Base-by-base conservation (phyloP, 768 basidiomycete species). In the Strobilomyces echinocephalus region DNA sequence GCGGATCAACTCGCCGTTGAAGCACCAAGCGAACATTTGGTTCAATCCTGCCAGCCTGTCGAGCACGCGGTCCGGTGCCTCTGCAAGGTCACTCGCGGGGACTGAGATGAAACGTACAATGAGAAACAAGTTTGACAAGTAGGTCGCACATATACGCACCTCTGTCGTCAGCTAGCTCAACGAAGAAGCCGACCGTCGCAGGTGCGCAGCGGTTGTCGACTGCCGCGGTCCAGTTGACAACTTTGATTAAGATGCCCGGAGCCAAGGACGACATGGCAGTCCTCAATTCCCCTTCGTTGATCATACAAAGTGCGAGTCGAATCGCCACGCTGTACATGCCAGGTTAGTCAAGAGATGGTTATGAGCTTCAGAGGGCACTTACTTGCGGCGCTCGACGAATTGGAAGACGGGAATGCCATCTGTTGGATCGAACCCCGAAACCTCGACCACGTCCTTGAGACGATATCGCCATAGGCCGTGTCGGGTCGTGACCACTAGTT, bases 191-290 rank as follows among this genome's bases (percentile, higher is more conserved):
- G 14, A 57, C 46, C 12, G 49, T 60, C 10, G 34, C 31, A 30
- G 55, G 60, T 10, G 44, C 5, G 0, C 14, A 4, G 5, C 48
- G 42, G 2, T 51, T 46, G 9, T 54, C 49, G 16, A 57, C 24
- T 12, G 39, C 50, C 8, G 52, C 8, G 2, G 59, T 60, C 55
- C 59, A 61, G 26, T 53, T 39, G 20, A 57, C 52, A 14, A 57
- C 5, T 7, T 36, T 36, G 35, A 16, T n/a, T 16, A 36, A 8
- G 6, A 36, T 36, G 6, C 30, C 9, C 30, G 30, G 30, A 30
- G 30, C 30, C 30, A 8, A 30, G 35, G 35, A 36, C 35, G 35
- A 36, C 35, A 36, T 15, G 35, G 35, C 7, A 16, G 35, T 16
- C 35, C 16, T 14, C 35, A 36, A 36, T 15, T 36, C 35, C 16